Conservation (phyloP, 2,329 filamentous ascomycete genomes). For the Cercospora beticola region DNA sequence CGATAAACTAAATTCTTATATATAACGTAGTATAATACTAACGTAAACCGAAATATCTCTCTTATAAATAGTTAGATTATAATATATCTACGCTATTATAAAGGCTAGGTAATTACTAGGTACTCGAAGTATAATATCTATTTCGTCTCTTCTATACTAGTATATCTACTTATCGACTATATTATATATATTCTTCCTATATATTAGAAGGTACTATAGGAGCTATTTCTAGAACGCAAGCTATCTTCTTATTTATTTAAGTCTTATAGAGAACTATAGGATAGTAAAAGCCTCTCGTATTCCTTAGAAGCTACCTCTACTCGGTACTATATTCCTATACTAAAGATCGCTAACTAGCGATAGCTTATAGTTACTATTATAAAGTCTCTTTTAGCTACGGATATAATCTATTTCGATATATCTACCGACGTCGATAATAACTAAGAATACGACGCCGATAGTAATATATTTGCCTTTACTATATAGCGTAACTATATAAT, state of each 20-base stretch:
- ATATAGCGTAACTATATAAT: too few relatives aligned
- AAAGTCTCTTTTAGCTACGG: neutral
- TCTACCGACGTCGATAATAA: too few relatives aligned
- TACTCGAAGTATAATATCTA: neutral
- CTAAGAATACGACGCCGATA: too few relatives aligned
- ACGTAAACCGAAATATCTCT: too few relatives aligned
- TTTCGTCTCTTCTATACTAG: neutral
- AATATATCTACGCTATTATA: neutral
- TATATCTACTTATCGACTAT: neutral
- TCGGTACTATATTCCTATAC: neutral
- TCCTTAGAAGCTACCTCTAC: neutral
- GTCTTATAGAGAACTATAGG: neutral
- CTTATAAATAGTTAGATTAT: neutral
- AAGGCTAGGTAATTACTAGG: neutral
- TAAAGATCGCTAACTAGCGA: too few relatives aligned
- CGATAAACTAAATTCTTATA: too few relatives aligned
- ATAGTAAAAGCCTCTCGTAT: neutral
- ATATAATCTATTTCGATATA: too few relatives aligned
- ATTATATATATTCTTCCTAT: neutral
- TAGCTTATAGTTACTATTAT: too few relatives aligned
- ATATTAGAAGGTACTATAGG: neutral
- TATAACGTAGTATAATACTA: neutral
- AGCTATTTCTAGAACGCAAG: neutral
- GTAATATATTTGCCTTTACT: too few relatives aligned
- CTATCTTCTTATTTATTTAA: neutral